Percentiles rank a stretch among this genome's conserved stretches.
These are phyloP conservation scores for Chaetomium globosum DNA, from an alignment of 2,329 filamentous ascomycete genomes.

Conservation along the genomic window DNA sequence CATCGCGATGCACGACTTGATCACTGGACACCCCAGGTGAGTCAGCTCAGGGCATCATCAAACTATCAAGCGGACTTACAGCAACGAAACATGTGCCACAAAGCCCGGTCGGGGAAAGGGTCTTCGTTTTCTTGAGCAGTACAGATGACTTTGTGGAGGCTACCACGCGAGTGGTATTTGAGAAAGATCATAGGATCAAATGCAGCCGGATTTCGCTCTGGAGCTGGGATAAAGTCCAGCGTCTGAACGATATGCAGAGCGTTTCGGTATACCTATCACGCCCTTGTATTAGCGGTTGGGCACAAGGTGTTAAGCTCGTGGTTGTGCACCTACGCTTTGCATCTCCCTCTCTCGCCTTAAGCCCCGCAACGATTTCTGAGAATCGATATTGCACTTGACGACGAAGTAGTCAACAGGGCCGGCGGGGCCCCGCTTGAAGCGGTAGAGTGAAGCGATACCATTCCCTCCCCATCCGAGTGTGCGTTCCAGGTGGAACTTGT, in stretches of 20 bases:
- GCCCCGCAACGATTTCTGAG: not conserved
- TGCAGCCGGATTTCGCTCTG: not conserved
- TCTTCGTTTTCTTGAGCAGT: not conserved
- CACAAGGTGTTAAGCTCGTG: not conserved
- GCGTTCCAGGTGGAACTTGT: not conserved
- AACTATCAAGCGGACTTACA: not conserved
- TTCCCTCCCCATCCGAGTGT: constrained; percentile 17
- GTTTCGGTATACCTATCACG: not conserved
- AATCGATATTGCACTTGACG: not conserved
- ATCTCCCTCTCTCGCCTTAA: not conserved
- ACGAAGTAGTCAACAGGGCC: not conserved
- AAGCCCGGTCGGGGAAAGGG: not conserved
- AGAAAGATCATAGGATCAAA: not conserved
- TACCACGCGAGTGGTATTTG: not conserved
- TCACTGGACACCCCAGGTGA: not conserved
- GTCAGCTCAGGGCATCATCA: not conserved
- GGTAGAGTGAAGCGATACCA: constrained; percentile 7
- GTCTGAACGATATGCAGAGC: constrained; percentile 6
- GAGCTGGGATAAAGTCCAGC: not conserved
- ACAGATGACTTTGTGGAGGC: not conserved
- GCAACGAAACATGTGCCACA: constrained; percentile 13
- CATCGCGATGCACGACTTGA: constrained; percentile 2
- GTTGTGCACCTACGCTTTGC: not conserved
- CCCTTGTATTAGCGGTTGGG: not conserved
- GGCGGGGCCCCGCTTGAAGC: not conserved